Base-by-base conservation (phyloP, 176 grass and related monocot species). In the Carex kokanica region DNA sequence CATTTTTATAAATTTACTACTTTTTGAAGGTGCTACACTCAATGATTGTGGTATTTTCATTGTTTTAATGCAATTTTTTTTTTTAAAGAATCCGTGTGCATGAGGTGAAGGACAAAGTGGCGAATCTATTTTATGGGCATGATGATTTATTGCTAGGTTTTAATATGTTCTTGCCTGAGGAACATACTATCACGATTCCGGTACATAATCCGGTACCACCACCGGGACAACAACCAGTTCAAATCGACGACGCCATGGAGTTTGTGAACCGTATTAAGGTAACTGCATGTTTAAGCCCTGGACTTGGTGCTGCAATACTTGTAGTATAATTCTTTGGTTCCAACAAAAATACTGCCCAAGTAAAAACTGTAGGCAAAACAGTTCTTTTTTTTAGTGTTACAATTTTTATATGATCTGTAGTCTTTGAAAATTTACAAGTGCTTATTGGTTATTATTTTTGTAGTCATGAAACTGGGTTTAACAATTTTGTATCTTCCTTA, bases 241-340 rank as follows among this genome's bases (percentile, higher is more conserved):
- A 81, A 63, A 74, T 85, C 56, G 63, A 81, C 8, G 87, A 88
- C 15, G 87, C 87, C 24, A 81, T 88, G 58, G 41, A 21, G 57
- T 88, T 85, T 64, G 87, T 88, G 16, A 88, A 84, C 41, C 84
- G 81, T 61, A 85, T 88, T 8, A 88, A 88, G 82, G 86, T 84
- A 80, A 38, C n/a, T 36, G 32, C 47, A 69, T 27, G 38, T 36
- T 24, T 24, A 34, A 82, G 13, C 17, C 25, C 53, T 40, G 53
- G 16, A 80, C n/a, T 36, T 60, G 16, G 17, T 80, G 16, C n/a
- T 80, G 16, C n/a, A 16, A 7, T 60, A 40, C 15, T 41, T 27
- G 23, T 21, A n/a, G 10, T 43, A 43, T 43, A 43, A 8, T 60
- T 59, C 15, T 80, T 36, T 80, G 51, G 75, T 79, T 13, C 36